Conservation (phyloP, 495 filamentous ascomycete species). For the Umbilicaria muhlenbergii region DNA sequence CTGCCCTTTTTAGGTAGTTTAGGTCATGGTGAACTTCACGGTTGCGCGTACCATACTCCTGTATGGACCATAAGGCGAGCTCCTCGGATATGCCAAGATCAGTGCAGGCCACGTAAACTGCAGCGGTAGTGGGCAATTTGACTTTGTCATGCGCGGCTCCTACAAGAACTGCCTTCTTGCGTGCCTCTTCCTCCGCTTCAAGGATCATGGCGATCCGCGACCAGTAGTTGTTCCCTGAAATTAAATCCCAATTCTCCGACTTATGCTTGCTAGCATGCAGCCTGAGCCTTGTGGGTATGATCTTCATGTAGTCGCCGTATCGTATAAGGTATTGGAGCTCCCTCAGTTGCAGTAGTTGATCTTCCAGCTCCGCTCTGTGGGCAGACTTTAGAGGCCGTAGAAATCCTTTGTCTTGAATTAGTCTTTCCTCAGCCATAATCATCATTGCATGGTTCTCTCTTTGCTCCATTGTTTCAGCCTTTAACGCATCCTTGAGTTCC, state of each 20-base stretch:
- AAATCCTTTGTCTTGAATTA: constrained; percentile 3
- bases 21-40: constrained; percentile 2
- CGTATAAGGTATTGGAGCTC: constrained; percentile 3
- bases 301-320: constrained; percentile 5
- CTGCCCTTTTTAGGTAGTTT: constrained; percentile 2
- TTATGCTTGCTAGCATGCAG: constrained; percentile 3
- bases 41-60: constrained; percentile 1
- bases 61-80: constrained; percentile 2
- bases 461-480: constrained; percentile 1
- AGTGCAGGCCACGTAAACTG: constrained; percentile 1
- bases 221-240: constrained; percentile 3
- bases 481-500: constrained; percentile 3
- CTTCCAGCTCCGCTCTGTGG: constrained; percentile 3
- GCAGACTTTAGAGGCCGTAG: constrained; percentile 2
- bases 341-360: constrained; percentile 3
- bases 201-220: constrained; percentile 1
- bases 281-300: constrained; percentile 4
- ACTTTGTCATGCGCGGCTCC: constrained; percentile 1
- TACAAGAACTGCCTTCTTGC: constrained; percentile 1
- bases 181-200: background rate
- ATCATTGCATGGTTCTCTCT: background rate
- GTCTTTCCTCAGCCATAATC: constrained; percentile 2
- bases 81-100: constrained; percentile 3
- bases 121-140: background rate
- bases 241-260: background rate